phyloP scores from a whole-genome alignment of 108 stramenopile species.

The Aurantiochytrium sp. region DNA sequence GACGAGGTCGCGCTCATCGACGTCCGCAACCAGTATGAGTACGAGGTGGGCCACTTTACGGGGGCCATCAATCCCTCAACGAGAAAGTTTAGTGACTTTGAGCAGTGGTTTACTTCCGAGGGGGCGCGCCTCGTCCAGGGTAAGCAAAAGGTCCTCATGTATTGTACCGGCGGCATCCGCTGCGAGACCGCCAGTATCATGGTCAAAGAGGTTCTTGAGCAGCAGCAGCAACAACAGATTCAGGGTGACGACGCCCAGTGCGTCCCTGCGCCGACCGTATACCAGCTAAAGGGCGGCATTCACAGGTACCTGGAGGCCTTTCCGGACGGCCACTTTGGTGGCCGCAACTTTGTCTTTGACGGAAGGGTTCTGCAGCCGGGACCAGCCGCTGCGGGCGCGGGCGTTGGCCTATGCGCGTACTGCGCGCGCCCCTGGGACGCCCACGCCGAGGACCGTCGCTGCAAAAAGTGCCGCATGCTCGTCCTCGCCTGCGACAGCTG shows the following conservation, averaged over 20 bases:
- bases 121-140: background rate
- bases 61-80: background rate
- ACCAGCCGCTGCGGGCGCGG: too few relatives aligned
- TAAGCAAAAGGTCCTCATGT: conserved; percentile 21
- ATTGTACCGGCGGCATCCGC: conserved; percentile 23
- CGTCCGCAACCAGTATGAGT: conserved; percentile 13
- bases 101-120: background rate
- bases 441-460: too few relatives aligned
- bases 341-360: conserved; percentile 11
- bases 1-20: background rate
- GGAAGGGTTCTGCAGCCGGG: background rate
- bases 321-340: background rate
- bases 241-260: background rate
- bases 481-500: background rate
- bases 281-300: background rate
- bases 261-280: background rate
- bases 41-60: background rate
- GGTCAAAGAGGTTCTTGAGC: conserved; percentile 11
- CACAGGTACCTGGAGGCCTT: background rate
- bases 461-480: background rate
- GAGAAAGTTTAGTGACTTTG: background rate
- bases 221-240: background rate
- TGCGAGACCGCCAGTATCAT: conserved; percentile 11
- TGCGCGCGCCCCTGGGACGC: too few relatives aligned
- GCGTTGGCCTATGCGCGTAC: too few relatives aligned